Percentiles rank a stretch among this genome's conserved stretches.
These are phyloP conservation scores for Penicillium arizonense DNA, from an alignment of 495 filamentous ascomycete species.

Conservation along the genomic window DNA sequence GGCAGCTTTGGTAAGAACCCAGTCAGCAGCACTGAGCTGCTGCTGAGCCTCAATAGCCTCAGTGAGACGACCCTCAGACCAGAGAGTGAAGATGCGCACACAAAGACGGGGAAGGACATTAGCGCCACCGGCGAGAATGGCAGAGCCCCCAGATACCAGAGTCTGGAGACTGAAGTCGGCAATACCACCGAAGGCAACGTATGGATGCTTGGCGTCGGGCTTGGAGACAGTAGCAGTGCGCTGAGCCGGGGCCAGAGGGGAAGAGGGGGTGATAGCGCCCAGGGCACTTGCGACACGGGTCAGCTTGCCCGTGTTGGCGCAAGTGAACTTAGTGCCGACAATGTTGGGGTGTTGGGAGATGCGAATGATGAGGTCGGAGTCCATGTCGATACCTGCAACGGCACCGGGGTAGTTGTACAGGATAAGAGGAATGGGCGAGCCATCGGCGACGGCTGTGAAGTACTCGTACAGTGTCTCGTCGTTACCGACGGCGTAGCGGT, in stretches of 20 bases:
- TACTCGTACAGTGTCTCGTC: slow-evolving; percentile 75
- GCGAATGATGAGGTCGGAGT: slow-evolving; percentile 80
- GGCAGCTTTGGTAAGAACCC: slow-evolving; percentile 81
- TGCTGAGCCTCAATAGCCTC: slow-evolving; percentile 75
- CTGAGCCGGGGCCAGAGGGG: slow-evolving; percentile 34
- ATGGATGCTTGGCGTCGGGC: slow-evolving; percentile 50
- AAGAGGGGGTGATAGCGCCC: slow-evolving; percentile 63
- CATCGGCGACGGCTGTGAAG: slow-evolving; percentile 74
- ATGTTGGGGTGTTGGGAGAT: slow-evolving; percentile 82
- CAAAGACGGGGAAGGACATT: slow-evolving; percentile 84
- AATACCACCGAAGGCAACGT: slow-evolving; percentile 87
- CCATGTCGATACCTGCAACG: slow-evolving; percentile 89
- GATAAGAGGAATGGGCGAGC: slow-evolving; percentile 72
- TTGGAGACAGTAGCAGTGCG: slow-evolving; percentile 32
- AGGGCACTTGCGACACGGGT: slow-evolving; percentile 78
- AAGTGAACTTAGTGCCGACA: slow-evolving; percentile 87
- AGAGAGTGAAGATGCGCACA: slow-evolving; percentile 79
- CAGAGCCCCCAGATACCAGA: slow-evolving; percentile 72
- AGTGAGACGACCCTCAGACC: slow-evolving; percentile 65
- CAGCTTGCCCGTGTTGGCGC: slow-evolving; percentile 85
- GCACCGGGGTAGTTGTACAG: slow-evolving; percentile 92
- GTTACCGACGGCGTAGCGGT: slow-evolving; percentile 69
- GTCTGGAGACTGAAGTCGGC: slow-evolving; percentile 87
- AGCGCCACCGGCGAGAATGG: slow-evolving; percentile 83
- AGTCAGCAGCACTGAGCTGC: slow-evolving; percentile 71